Conservation (phyloP, 805 yeast genomes). For the Schizosaccharomyces cryophilus region DNA sequence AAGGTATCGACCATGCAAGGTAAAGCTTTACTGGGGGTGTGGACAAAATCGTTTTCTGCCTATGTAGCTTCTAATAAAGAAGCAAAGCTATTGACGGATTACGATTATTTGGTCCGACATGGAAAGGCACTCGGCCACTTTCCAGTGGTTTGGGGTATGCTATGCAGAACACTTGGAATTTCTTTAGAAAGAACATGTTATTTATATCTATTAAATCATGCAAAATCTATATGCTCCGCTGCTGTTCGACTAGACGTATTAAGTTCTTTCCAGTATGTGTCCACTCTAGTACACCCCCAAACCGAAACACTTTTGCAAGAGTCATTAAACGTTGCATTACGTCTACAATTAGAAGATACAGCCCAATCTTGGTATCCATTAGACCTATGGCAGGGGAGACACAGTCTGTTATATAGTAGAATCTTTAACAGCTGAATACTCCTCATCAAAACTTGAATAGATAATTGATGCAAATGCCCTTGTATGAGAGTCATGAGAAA, state of each 20-base stretch:
- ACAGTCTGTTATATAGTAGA: constrained; percentile 2
- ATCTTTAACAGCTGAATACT: not conserved
- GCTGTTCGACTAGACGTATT: constrained; percentile 1
- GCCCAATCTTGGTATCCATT: constrained; percentile 1
- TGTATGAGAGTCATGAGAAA: not conserved
- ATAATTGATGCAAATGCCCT: not conserved
- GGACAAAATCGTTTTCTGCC: not conserved
- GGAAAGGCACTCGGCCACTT: not conserved
- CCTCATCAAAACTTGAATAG: not conserved
- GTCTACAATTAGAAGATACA: not conserved
- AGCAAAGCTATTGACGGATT: not conserved
- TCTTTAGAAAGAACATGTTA: not conserved
- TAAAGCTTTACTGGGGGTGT: not conserved
- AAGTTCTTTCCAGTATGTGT: constrained; percentile 1
- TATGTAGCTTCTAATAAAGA: not conserved
- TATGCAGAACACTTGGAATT: not conserved
- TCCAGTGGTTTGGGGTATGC: constrained; percentile 1
- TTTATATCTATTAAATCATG: not conserved
- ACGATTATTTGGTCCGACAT: not conserved
- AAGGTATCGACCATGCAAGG: not conserved
- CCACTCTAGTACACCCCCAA: not conserved
- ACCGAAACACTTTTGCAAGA: not conserved
- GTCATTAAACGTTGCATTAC: not conserved
- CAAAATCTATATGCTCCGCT: constrained; percentile 1
- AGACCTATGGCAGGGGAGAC: constrained; percentile 3